phyloP scores from a whole-genome alignment of 805 yeast species.

The Yamadazyma olivae region DNA sequence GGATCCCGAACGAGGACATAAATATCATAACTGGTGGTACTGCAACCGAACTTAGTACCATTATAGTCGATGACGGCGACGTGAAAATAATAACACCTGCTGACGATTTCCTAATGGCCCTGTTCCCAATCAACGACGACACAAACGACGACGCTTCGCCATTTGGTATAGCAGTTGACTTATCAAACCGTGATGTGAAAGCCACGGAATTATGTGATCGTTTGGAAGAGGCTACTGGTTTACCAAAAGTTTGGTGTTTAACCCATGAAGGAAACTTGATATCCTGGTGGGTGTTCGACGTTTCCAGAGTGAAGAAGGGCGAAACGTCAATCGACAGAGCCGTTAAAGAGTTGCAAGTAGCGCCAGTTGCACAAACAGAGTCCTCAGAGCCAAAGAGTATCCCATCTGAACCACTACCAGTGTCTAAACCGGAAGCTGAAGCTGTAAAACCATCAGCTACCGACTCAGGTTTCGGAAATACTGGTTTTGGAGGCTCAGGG shows the following conservation, averaged over 20 bases:
- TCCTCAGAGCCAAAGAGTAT: too few species aligned
- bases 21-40: constrained; percentile 56
- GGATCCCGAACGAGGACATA: constrained; percentile 31
- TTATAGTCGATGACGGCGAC: constrained; percentile 7
- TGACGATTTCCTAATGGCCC: constrained; percentile 72
- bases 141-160: constrained; percentile 68
- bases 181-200: constrained; percentile 35
- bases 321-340: constrained; percentile 7
- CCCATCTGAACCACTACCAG: too few species aligned
- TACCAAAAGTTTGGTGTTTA: constrained; percentile 65
- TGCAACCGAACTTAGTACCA: constrained; percentile 50
- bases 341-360: constrained; percentile 14
- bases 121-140: constrained; percentile 66
- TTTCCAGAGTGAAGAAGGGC: constrained; percentile 4
- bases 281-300: constrained; percentile 63
- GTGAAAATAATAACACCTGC: constrained; percentile 38
- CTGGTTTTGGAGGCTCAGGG: constrained; percentile 4
- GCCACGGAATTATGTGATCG: constrained; percentile 56
- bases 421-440: too few species aligned
- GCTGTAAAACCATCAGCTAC: too few species aligned
- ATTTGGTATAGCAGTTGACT: constrained; percentile 66
- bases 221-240: constrained; percentile 53
- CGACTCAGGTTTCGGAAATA: too few species aligned
- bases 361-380: neutral
- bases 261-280: constrained; percentile 61